Conservation (phyloP, 1,139 yeast species). For the Saccharomycopsis phalli region DNA sequence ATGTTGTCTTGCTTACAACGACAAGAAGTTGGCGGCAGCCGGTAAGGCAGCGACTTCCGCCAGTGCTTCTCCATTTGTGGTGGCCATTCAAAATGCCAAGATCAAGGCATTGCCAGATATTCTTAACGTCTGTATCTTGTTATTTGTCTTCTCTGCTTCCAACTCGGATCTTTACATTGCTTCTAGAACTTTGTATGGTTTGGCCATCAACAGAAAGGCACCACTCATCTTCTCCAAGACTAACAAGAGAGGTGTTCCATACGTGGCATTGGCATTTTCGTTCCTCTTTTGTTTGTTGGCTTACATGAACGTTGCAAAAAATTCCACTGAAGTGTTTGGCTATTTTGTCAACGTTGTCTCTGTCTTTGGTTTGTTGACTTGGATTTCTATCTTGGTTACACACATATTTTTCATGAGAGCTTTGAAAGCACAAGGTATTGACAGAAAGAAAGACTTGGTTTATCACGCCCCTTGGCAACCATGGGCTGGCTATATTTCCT, state of each 20-base stretch:
- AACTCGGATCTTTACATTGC: slow-evolving; percentile 68
- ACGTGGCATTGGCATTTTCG: slow-evolving; percentile 35
- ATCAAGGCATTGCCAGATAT: slow-evolving; percentile 55
- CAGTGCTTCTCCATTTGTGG: slow-evolving; percentile 71
- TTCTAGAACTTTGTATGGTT: slow-evolving; percentile 57
- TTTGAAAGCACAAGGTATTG: slow-evolving; percentile 54
- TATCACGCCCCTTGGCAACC: slow-evolving; percentile 64
- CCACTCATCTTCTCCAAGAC: slow-evolving; percentile 51
- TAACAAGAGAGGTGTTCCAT: slow-evolving; percentile 61
- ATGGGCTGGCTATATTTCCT: slow-evolving; percentile 50
- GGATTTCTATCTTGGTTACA: slow-evolving; percentile 57
- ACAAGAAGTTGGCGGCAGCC: slow-evolving; percentile 40
- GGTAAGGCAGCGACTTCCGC: slow-evolving; percentile 39
- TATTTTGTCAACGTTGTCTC: slow-evolving; percentile 68
- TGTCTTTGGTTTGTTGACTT: slow-evolving; percentile 59
- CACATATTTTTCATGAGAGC: slow-evolving; percentile 60
- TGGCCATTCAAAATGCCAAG: slow-evolving; percentile 53
- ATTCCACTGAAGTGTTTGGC: slow-evolving; percentile 47
- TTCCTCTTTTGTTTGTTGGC: slow-evolving; percentile 47
- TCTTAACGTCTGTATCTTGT: slow-evolving; percentile 57
- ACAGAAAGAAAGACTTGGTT: slow-evolving; percentile 36
- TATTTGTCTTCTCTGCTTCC: slow-evolving; percentile 65
- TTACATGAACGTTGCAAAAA: slow-evolving; percentile 49
- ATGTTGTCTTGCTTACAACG: slow-evolving; percentile 66
- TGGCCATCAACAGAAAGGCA: slow-evolving; percentile 55